phyloP scores from a whole-genome alignment of 805 yeast species.

The Wickerhamomyces bisporus region DNA sequence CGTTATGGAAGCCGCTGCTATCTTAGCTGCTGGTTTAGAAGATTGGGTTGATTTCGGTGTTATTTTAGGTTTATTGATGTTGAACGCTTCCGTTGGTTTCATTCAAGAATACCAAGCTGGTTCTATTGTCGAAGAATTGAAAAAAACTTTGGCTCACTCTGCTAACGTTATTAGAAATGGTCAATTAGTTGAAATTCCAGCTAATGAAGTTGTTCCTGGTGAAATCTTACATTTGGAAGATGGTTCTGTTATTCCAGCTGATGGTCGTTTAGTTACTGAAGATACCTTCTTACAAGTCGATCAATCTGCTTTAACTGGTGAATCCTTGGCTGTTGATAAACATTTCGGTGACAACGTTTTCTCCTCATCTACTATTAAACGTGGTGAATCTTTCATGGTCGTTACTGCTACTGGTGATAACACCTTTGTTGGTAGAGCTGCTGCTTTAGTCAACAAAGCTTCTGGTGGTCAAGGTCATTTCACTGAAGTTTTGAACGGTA shows the following conservation, averaged over 20 bases:
- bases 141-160: slow-evolving; percentile 88
- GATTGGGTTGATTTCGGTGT: slow-evolving; percentile 99
- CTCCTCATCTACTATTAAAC: slow-evolving; percentile 92
- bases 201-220: slow-evolving; percentile 91
- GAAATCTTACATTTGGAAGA: slow-evolving; percentile 89
- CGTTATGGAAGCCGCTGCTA: slow-evolving; percentile 97
- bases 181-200: slow-evolving; percentile 64
- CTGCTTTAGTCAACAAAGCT: slow-evolving; percentile 93
- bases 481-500: slow-evolving; percentile 96
- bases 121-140: slow-evolving; percentile 93
- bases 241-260: slow-evolving; percentile 90
- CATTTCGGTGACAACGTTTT: slow-evolving; percentile 79
- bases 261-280: slow-evolving; percentile 84
- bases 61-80: slow-evolving; percentile 77
- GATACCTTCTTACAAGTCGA: slow-evolving; percentile 86
- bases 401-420: slow-evolving; percentile 94
- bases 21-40: slow-evolving; percentile 91
- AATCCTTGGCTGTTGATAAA: slow-evolving; percentile 93
- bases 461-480: slow-evolving; percentile 92
- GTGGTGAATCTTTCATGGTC: slow-evolving; percentile 93
- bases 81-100: slow-evolving; percentile 94
- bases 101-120: slow-evolving; percentile 97
- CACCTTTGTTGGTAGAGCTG: slow-evolving; percentile 96
- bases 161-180: slow-evolving; percentile 86
- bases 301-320: slow-evolving; percentile 97